Conservation (phyloP, 805 yeast genomes). For the Candida sonorensis region DNA sequence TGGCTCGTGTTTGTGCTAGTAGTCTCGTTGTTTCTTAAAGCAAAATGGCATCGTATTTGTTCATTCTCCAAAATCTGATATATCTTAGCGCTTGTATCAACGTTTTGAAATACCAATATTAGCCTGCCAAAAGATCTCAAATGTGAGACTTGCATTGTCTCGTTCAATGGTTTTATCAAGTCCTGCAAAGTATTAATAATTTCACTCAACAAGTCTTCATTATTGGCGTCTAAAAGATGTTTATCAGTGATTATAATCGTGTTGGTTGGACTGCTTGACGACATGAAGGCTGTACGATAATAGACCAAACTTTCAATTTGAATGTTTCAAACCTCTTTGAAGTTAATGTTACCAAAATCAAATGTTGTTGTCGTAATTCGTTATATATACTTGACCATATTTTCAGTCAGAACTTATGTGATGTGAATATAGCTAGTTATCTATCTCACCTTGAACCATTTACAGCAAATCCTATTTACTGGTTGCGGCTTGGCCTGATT, state of each 20-base stretch:
- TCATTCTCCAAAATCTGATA: constrained; percentile 10
- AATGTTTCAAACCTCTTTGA: no score
- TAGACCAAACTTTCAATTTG: no score
- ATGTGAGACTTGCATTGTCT: constrained; percentile 13
- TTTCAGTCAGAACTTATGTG: no score
- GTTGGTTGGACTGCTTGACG: constrained; percentile 22
- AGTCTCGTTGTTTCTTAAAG: constrained; percentile 14
- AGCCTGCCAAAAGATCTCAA: constrained; percentile 23
- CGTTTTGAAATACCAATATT: constrained; percentile 19
- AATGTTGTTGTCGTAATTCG: no score
- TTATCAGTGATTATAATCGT: constrained; percentile 24
- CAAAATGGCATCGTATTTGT: constrained; percentile 16
- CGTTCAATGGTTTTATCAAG: constrained; percentile 13
- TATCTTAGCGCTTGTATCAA: constrained; percentile 9
- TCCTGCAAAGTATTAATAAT: constrained; percentile 11
- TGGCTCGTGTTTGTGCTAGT: no score
- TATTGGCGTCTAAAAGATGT: constrained; percentile 11
- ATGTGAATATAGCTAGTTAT: no score
- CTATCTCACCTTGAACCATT: no score
- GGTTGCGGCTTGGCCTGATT: no score
- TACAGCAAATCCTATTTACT: no score
- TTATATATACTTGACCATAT: no score
- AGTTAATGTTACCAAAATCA: no score
- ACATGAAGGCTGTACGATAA: no score
- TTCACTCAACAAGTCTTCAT: constrained; percentile 13